Evolutionary conservation across 805 yeast genomes (phyloP).

Genomic region (Pichia manshurica): DNA sequence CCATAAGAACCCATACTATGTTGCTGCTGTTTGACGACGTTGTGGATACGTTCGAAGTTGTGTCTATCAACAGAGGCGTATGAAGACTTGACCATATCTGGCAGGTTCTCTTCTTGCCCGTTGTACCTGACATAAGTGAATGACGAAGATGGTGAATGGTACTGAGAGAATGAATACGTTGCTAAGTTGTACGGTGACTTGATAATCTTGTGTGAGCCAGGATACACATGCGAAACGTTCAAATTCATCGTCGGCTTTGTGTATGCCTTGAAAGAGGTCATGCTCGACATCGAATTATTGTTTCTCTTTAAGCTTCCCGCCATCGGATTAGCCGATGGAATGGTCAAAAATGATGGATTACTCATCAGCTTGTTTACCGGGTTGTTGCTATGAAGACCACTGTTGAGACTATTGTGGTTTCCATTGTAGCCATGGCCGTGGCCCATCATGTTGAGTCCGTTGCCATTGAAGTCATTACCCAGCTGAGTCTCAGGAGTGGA

Average conservation of each 20-base stretch:
- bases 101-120: slow-evolving; percentile 30
- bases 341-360: neutral
- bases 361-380: neutral
- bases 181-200: slow-evolving; percentile 29
- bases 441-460: neutral
- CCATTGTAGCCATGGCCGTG: neutral
- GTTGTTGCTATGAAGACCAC: neutral
- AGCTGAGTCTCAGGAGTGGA: neutral
- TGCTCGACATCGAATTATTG: neutral
- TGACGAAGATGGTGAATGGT: slow-evolving; percentile 27
- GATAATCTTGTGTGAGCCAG: slow-evolving; percentile 25
- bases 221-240: slow-evolving; percentile 10
- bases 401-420: neutral
- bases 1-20: slow-evolving; percentile 3
- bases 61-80: slow-evolving; percentile 29
- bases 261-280: slow-evolving; percentile 5
- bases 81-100: slow-evolving; percentile 30
- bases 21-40: neutral
- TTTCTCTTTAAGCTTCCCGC: neutral
- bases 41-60: slow-evolving; percentile 27
- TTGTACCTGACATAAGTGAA: slow-evolving; percentile 34
- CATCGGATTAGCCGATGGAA: neutral
- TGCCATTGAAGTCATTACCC: too few relatives aligned
- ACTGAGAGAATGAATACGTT: slow-evolving; percentile 29
- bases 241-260: slow-evolving; percentile 6